Conservation (phyloP, 257 asterid genomes). For the Leptodermis oblonga region DNA sequence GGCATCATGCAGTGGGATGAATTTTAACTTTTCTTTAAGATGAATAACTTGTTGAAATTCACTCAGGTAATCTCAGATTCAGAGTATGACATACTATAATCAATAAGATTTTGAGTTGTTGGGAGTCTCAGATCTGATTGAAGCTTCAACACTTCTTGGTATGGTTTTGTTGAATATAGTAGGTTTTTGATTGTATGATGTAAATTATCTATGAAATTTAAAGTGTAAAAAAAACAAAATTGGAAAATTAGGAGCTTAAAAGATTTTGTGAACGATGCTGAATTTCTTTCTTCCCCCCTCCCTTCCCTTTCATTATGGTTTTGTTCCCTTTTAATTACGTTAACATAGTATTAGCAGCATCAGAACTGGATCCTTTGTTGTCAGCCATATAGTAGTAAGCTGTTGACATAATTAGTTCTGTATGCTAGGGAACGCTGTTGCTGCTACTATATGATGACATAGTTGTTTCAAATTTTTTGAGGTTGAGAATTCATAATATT, state of each 20-base stretch:
- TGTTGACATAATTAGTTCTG: not conserved
- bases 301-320: not conserved
- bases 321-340: not conserved
- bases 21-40: not conserved
- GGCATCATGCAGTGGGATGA: not conserved
- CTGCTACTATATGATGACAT: not conserved
- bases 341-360: not conserved
- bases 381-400: not conserved
- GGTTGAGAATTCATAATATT: not conserved
- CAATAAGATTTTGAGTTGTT: not conserved
- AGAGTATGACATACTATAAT: not conserved
- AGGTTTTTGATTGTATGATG: not conserved
- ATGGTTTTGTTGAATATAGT: not conserved
- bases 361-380: not conserved
- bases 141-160: not conserved
- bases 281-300: not conserved
- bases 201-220: not conserved
- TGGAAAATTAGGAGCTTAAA: too few species aligned
- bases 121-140: not conserved
- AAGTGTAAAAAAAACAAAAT: not conserved
- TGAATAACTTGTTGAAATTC: not conserved
- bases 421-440: not conserved
- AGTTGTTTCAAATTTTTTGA: not conserved
- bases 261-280: not conserved
- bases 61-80: not conserved